phyloP scores from a whole-genome alignment of 106 monocot genomes.

The Vanilla planifolia region DNA sequence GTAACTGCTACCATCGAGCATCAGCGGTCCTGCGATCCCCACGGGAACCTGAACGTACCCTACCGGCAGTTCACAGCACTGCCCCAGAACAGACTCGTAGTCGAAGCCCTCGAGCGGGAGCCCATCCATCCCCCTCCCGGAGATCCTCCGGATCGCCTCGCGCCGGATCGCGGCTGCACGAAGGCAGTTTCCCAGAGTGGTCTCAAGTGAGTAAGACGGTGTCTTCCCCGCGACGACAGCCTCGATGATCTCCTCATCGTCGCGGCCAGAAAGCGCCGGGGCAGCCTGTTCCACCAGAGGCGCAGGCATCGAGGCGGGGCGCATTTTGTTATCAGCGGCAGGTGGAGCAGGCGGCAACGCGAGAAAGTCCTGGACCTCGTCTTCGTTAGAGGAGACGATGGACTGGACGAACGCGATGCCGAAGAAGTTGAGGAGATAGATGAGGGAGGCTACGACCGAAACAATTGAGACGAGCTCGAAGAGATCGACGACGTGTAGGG shows the following conservation, averaged over 20 bases:
- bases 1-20: slow-evolving; percentile 47
- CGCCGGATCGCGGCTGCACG: slow-evolving; percentile 52
- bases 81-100: slow-evolving; percentile 61
- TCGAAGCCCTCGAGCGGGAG: slow-evolving; percentile 73
- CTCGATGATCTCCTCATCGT: slow-evolving; percentile 55
- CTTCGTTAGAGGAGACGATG: slow-evolving; percentile 27
- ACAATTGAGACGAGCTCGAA: slow-evolving; percentile 45
- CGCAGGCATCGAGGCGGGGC: background rate
- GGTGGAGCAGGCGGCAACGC: slow-evolving; percentile 1
- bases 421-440: slow-evolving; percentile 70
- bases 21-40: slow-evolving; percentile 68
- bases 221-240: slow-evolving; percentile 39
- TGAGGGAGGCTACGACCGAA: slow-evolving; percentile 57
- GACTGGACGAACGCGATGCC: slow-evolving; percentile 57
- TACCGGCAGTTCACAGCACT: slow-evolving; percentile 83
- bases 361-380: slow-evolving; percentile 21
- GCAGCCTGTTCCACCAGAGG: background rate
- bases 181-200: slow-evolving; percentile 50
- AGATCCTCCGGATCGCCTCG: slow-evolving; percentile 60
- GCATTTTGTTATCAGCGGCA: background rate
- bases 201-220: slow-evolving; percentile 60
- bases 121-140: slow-evolving; percentile 48
- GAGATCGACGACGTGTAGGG: slow-evolving; percentile 45
- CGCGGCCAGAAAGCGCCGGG: slow-evolving; percentile 1
- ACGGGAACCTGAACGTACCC: slow-evolving; percentile 64